phyloP scores from a whole-genome alignment of 768 basidiomycete genomes.

The Serendipita indica region DNA sequence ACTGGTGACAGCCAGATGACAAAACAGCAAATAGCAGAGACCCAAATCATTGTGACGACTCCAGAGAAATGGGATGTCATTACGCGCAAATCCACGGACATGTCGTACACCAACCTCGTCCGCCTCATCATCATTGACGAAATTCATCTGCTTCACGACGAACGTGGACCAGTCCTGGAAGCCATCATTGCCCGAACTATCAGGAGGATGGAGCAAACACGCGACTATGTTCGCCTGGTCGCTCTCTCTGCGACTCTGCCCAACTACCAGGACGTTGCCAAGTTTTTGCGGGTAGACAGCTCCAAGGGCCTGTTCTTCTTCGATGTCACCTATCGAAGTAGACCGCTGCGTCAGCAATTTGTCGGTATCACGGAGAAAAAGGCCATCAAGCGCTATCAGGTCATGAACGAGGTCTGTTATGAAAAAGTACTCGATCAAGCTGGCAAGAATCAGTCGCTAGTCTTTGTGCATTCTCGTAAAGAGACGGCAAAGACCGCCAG shows the following conservation, averaged over 20 bases:
- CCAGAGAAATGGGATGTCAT: conserved; percentile 99
- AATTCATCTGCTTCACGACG: conserved; percentile 93
- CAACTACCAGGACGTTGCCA: conserved; percentile 94
- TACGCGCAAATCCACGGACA: conserved; percentile 93
- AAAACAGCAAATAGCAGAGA: conserved; percentile 90
- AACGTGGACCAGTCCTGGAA: conserved; percentile 93
- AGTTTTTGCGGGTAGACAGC: conserved; percentile 89
- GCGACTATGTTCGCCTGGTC: conserved; percentile 83
- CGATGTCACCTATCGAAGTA: conserved; percentile 85
- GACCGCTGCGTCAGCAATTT: conserved; percentile 91
- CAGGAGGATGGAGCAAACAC: conserved; percentile 85
- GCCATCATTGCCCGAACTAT: conserved; percentile 81
- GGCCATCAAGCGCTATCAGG: conserved; percentile 94
- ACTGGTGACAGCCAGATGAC: conserved; percentile 98
- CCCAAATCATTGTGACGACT: conserved; percentile 96
- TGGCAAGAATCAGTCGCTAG: conserved; percentile 79
- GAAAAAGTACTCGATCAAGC: conserved; percentile 94
- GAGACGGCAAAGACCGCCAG: conserved; percentile 95
- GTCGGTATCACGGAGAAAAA: conserved; percentile 98
- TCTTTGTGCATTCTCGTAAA: conserved; percentile 97
- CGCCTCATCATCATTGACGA: conserved; percentile 96
- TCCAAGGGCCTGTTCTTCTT: conserved; percentile 93
- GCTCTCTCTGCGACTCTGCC: conserved; percentile 96
- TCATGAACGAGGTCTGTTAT: conserved; percentile 98
- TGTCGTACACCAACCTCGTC: conserved; percentile 91